phyloP scores from a whole-genome alignment of 169 alveolate genomes.

The Plasmodium falciparum region DNA sequence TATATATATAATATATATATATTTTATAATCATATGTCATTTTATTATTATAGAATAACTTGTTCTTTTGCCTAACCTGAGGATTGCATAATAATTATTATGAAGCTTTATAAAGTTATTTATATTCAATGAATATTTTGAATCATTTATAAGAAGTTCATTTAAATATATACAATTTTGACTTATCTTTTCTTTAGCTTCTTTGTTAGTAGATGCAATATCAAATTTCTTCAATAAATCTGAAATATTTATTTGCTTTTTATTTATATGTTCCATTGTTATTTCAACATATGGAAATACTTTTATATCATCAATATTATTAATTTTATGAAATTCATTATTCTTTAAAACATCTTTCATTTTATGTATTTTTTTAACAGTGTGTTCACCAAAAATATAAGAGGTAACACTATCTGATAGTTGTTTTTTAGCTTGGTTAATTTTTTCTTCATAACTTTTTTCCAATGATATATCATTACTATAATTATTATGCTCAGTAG shows the following conservation, averaged over 20 bases:
- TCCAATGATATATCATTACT: not conserved
- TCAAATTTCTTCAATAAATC: slow-evolving; percentile 24
- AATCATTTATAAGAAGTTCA: not conserved
- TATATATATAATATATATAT: no score
- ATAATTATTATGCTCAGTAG: not conserved
- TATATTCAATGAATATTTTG: slow-evolving; percentile 10
- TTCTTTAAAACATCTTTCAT: slow-evolving; percentile 29
- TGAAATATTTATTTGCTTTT: slow-evolving; percentile 22
- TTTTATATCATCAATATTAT: slow-evolving; percentile 23
- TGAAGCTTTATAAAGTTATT: slow-evolving; percentile 3
- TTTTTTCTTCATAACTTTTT: not conserved
- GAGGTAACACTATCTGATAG: slow-evolving; percentile 61
- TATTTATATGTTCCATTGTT: not conserved
- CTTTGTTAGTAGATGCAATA: slow-evolving; percentile 42
- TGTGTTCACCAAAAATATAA: slow-evolving; percentile 40
- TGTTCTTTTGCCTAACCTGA: slow-evolving; percentile 33
- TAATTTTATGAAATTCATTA: slow-evolving; percentile 4
- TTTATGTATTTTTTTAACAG: slow-evolving; percentile 32
- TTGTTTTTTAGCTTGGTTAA: slow-evolving; percentile 58
- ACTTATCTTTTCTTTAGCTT: slow-evolving; percentile 50
- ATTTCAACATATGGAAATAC: slow-evolving; percentile 47
- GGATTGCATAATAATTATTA: slow-evolving; percentile 22
- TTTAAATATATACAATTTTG: slow-evolving; percentile 36
- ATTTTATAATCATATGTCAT: not conserved
- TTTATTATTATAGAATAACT: slow-evolving; percentile 34